These are phyloP conservation scores for Sporodiniella umbellata DNA, from an alignment of 371 early-diverging fungal genomes.

Conservation along the genomic window DNA sequence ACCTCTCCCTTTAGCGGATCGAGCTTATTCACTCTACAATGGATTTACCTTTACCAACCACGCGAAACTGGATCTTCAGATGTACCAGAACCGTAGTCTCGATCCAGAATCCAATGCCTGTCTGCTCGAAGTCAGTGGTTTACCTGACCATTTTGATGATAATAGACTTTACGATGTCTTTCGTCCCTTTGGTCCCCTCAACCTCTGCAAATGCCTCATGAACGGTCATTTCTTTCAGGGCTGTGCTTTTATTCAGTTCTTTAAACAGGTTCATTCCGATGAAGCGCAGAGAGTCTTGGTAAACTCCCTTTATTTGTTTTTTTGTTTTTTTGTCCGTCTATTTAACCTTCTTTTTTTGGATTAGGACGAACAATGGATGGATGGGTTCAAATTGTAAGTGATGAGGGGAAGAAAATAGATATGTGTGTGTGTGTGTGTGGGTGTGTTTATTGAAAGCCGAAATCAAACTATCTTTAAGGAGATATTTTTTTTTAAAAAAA, in stretches of 20 bases:
- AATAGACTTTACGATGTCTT: slow-evolving; percentile 31
- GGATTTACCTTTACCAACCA: slow-evolving; percentile 31
- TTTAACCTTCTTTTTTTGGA: too few relatives aligned
- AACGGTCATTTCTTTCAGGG: slow-evolving; percentile 24
- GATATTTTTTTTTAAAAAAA: too few relatives aligned
- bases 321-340: too few relatives aligned
- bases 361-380: slow-evolving; percentile 31
- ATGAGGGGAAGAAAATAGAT: slow-evolving; percentile 1
- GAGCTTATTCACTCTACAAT: slow-evolving; percentile 37
- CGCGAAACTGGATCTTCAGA: slow-evolving; percentile 27
- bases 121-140: slow-evolving; percentile 27
- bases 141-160: slow-evolving; percentile 28
- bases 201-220: slow-evolving; percentile 24
- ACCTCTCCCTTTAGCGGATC: slow-evolving; percentile 37
- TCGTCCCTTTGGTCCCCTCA: slow-evolving; percentile 41
- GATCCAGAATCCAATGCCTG: slow-evolving; percentile 30
- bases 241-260: slow-evolving; percentile 35
- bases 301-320: too few relatives aligned
- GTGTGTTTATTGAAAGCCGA: too few relatives aligned
- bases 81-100: slow-evolving; percentile 24
- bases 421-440: too few relatives aligned
- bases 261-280: slow-evolving; percentile 27
- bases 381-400: slow-evolving; percentile 40
- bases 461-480: too few relatives aligned
- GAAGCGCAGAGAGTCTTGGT: slow-evolving; percentile 28